Evolutionary conservation across 2,329 filamentous ascomycete species (phyloP).

Genomic region (Aquanectria penicillioides): DNA sequence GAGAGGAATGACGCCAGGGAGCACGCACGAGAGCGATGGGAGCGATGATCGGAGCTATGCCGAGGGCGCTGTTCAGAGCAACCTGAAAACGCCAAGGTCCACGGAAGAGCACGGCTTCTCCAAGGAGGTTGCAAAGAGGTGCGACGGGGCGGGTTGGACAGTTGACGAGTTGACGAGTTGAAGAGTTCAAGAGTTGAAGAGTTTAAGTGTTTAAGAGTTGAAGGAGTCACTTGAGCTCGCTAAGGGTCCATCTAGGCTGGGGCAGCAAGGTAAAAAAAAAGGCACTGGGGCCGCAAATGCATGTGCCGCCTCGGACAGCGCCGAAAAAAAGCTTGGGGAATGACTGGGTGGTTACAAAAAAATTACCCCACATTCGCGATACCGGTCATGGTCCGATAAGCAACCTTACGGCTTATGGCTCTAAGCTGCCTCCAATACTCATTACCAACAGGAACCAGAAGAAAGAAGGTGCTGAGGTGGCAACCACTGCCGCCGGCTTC

Average conservation of each 20-base stretch:
- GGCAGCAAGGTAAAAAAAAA: conserved; percentile 5
- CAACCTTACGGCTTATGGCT: conserved; percentile 16
- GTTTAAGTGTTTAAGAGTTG: neutral
- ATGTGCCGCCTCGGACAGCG: conserved; percentile 34
- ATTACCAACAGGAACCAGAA: conserved; percentile 10
- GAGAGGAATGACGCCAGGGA: too few relatives aligned
- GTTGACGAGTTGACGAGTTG: conserved; percentile 1
- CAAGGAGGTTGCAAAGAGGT: neutral
- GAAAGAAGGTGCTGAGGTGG: neutral
- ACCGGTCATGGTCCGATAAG: conserved; percentile 37
- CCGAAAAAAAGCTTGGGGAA: conserved; percentile 29
- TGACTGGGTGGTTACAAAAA: conserved; percentile 22
- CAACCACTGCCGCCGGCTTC: neutral
- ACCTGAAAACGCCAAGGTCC: too few relatives aligned
- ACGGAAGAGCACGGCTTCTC: too few relatives aligned
- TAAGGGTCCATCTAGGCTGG: conserved; percentile 5
- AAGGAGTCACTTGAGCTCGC: conserved; percentile 8
- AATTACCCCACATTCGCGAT: conserved; percentile 43
- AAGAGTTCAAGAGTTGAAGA: conserved; percentile 1
- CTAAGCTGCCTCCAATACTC: neutral
- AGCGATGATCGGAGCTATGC: neutral
- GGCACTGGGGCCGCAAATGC: conserved; percentile 13
- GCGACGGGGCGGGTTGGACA: neutral
- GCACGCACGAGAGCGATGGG: conserved; percentile 4
- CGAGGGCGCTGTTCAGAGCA: neutral